These are phyloP conservation scores for Exophiala bonariae DNA, from an alignment of 2,329 filamentous ascomycete genomes.

Conservation along the genomic window DNA sequence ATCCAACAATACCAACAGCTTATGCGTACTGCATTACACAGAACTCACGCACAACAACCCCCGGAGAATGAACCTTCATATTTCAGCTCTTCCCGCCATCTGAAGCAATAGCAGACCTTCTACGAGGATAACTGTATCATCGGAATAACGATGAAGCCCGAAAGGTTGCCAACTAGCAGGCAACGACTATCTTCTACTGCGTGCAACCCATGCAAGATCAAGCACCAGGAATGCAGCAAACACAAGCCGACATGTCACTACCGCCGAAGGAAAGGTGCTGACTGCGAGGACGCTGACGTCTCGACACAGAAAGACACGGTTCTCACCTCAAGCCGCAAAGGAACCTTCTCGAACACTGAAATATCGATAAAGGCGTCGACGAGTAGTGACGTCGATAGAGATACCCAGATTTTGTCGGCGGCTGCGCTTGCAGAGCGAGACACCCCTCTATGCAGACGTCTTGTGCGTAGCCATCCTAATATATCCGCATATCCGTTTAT, in stretches of 20 bases:
- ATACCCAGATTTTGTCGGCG: not conserved
- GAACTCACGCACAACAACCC: too few relatives aligned
- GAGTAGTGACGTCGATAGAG: not conserved
- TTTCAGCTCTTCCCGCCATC: too few relatives aligned
- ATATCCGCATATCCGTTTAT: not conserved
- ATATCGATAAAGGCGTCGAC: not conserved
- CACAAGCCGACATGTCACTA: slow-evolving; percentile 3
- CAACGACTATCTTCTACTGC: not conserved
- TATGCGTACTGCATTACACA: too few relatives aligned
- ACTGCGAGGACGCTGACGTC: slow-evolving; percentile 2
- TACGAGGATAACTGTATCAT: too few relatives aligned
- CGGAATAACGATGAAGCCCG: slow-evolving; percentile 3
- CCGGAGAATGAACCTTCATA: too few relatives aligned
- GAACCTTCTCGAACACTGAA: not conserved
- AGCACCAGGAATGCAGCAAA: slow-evolving; percentile 9
- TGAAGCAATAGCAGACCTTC: too few relatives aligned
- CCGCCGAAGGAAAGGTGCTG: slow-evolving; percentile 3
- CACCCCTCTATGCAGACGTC: not conserved
- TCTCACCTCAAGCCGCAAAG: not conserved
- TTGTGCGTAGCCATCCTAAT: not conserved
- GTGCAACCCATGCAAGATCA: slow-evolving; percentile 5
- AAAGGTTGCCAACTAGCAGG: not conserved
- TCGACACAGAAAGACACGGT: slow-evolving; percentile 2
- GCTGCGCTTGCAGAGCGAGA: not conserved
- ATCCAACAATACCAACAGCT: too few relatives aligned